These are phyloP conservation scores for Penicillium pulvis DNA, from an alignment of 495 filamentous ascomycete species.

Conservation along the genomic window DNA sequence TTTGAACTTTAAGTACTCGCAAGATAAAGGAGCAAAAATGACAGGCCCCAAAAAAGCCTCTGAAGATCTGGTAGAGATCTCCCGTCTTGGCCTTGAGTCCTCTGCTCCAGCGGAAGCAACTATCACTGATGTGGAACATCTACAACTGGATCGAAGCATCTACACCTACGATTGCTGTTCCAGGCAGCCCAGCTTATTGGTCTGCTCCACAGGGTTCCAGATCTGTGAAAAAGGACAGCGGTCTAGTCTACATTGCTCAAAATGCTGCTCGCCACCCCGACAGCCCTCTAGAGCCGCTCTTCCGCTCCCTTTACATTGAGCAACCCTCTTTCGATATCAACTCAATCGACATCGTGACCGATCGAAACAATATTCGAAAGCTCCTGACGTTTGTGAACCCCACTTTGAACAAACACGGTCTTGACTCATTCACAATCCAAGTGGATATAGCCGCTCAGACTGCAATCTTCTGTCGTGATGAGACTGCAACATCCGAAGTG, in stretches of 20 bases:
- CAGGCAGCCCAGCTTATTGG: conserved; percentile 17
- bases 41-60: no score
- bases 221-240: conserved; percentile 15
- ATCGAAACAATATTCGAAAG: conserved; percentile 56
- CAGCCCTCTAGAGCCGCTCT: conserved; percentile 53
- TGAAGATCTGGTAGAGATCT: no score
- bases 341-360: conserved; percentile 49
- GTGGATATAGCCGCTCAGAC: conserved; percentile 45
- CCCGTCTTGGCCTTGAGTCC: no score
- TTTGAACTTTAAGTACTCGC: no score
- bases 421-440: conserved; percentile 42
- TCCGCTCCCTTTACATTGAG: conserved; percentile 46
- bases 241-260: conserved; percentile 21
- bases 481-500: conserved; percentile 29
- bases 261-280: conserved; percentile 21
- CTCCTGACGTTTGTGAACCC: conserved; percentile 51
- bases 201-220: conserved; percentile 8
- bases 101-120: no score
- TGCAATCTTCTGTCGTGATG: conserved; percentile 43
- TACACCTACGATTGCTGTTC: conserved; percentile 20
- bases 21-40: no score
- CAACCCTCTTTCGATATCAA: conserved; percentile 46
- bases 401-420: conserved; percentile 11
- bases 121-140: not conserved
- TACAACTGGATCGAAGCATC: conserved; percentile 50